Evolutionary conservation across 2,329 filamentous ascomycete genomes (phyloP).

Genomic region (Zymoseptoria tritici): DNA sequence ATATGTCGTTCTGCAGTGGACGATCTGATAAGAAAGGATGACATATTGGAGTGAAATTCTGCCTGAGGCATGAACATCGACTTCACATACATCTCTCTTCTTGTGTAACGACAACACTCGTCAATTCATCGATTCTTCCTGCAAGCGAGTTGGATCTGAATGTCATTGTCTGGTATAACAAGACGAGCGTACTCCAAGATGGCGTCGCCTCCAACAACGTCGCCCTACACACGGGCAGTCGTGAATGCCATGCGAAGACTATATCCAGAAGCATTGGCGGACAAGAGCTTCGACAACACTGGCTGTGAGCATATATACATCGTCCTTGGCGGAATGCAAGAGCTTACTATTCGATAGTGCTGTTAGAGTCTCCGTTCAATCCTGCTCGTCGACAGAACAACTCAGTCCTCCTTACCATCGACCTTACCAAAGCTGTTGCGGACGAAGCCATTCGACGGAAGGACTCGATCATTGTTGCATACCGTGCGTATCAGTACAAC

Average conservation of each 20-base stretch:
- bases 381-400: conserved; percentile 51
- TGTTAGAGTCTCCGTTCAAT: conserved; percentile 62
- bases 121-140: neutral
- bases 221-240: conserved; percentile 60
- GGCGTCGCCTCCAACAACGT: conserved; percentile 35
- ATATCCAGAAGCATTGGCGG: conserved; percentile 86
- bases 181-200: conserved; percentile 29
- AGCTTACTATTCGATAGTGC: conserved; percentile 40
- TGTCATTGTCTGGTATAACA: conserved; percentile 1
- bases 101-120: conserved; percentile 1
- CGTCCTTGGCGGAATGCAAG: neutral
- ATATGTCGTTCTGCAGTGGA: neutral
- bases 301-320: conserved; percentile 44
- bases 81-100: neutral
- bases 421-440: conserved; percentile 81
- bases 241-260: conserved; percentile 72
- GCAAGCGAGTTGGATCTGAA: neutral
- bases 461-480: conserved; percentile 76
- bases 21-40: no score
- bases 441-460: conserved; percentile 76
- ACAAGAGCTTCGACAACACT: conserved; percentile 94
- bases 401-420: conserved; percentile 74
- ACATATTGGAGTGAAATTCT: neutral
- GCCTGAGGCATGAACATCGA: neutral
- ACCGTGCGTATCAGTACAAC: conserved; percentile 54